phyloP scores from a whole-genome alignment of 345 rosid genomes.

The Populus alba region DNA sequence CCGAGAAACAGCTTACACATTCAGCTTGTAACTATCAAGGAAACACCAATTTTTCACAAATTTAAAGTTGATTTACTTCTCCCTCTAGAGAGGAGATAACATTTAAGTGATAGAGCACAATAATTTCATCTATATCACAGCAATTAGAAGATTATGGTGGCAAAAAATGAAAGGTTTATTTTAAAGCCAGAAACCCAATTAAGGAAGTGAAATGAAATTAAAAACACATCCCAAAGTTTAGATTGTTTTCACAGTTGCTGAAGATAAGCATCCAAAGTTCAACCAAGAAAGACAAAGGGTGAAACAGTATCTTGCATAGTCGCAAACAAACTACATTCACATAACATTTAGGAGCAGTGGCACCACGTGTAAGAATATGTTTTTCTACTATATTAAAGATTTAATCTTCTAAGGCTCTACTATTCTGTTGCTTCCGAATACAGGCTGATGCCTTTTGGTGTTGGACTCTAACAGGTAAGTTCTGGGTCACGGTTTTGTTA shows the following conservation, averaged over 20 bases:
- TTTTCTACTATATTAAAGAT: background rate
- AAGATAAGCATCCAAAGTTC: background rate
- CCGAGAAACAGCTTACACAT: background rate
- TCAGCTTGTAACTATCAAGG: background rate
- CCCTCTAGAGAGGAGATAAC: no score
- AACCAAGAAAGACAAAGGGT: background rate
- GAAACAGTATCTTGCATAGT: background rate
- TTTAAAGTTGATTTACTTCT: background rate
- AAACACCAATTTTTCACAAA: background rate
- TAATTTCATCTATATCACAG: background rate
- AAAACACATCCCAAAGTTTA: background rate
- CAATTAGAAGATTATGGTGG: background rate
- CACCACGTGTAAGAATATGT: background rate
- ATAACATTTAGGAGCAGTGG: background rate
- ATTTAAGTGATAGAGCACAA: background rate
- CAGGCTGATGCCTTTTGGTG: background rate
- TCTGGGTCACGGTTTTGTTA: background rate
- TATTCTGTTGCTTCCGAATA: background rate
- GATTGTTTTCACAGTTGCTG: background rate
- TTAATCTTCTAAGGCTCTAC: background rate
- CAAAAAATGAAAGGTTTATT: background rate
- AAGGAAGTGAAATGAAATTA: background rate
- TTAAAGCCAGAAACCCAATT: background rate
- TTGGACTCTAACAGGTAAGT: background rate
- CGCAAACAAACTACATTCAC: background rate